Evolutionary conservation across 129 eudicot species (phyloP).

Genomic region (Chrysanthemum makinoi): DNA sequence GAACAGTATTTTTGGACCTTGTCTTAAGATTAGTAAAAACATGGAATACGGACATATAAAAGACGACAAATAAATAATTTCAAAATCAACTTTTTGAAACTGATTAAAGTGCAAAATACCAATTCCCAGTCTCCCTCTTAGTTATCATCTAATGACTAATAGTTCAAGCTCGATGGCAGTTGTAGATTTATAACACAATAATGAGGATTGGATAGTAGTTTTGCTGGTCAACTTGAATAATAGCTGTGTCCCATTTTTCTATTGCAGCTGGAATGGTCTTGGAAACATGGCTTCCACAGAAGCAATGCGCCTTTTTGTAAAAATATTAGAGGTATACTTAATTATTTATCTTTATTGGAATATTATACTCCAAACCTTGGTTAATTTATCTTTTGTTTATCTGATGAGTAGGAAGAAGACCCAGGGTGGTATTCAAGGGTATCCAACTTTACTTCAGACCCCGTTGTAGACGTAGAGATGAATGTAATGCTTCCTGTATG

Average conservation of each 20-base stretch:
- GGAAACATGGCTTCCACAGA: slow-evolving; percentile 95
- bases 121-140: background rate
- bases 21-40: background rate
- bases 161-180: background rate
- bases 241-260: slow-evolving; percentile 10
- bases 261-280: slow-evolving; percentile 89
- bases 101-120: background rate
- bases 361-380: slow-evolving; percentile 9
- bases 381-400: slow-evolving; percentile 14
- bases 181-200: background rate
- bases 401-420: slow-evolving; percentile 81
- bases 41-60: background rate
- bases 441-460: slow-evolving; percentile 66
- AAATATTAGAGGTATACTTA: slow-evolving; percentile 79
- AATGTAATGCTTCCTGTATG: slow-evolving; percentile 51
- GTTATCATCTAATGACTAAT: background rate
- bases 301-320: slow-evolving; percentile 98
- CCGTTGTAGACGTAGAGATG: slow-evolving; percentile 71
- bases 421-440: slow-evolving; percentile 99
- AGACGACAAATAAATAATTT: background rate
- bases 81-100: background rate
- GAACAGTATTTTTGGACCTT: background rate
- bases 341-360: slow-evolving; percentile 8
- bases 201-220: background rate
- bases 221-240: slow-evolving; percentile 10